Base-by-base conservation (phyloP, 2,329 filamentous ascomycete species). In the Monilinia aucupariae region DNA sequence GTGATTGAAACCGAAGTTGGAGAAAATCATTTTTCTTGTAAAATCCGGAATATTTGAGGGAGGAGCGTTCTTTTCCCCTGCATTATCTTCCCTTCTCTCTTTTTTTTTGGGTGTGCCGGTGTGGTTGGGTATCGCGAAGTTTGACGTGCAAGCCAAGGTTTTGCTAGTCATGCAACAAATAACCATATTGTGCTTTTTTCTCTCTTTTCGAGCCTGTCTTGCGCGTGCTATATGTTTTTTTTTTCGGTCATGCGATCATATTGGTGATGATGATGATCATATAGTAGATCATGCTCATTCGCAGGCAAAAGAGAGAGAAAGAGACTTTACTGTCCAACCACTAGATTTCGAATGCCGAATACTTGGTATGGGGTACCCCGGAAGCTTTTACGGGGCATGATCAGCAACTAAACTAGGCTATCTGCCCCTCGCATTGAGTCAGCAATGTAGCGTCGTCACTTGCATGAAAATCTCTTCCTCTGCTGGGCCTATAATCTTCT, bases 191-290 rank as follows among this genome's bases (percentile, higher is more conserved):
- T 9, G 12, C 7, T 6, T 3, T 30, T 51, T 13, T 51, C 13
- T 37, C 30, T 22, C 30, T 9, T 37, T 39, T 30, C 1, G 39
- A 45, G 20, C 45, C 25, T 27, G 22, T 27, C 37, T 15, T 39
- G 37, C 37, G 37, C 13, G 34, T 37, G 34, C 12, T 15, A 0
- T 30, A 30, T 30, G 3, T 30, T 54, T 27, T 55, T 22, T 27
- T 45, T 55, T 55, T 34, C 34, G 54, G 15, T 58, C 54, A 58
- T 47, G 54, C 41, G 54, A 47, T 13, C 41, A 56, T 32, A 25
- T 41, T 34, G n/a, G 20, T n/a, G 15, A 25, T 34, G 41, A 47
- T 47, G 41, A 8, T 47, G 39, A n/a, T n/a, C n/a, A n/a, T n/a
- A n/a, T 27, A 32, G 41, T 34, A 32, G 20, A 34, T 47, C 27